phyloP scores from a whole-genome alignment of 164 flowering plant genomes.

The Hamamelis virginiana region DNA sequence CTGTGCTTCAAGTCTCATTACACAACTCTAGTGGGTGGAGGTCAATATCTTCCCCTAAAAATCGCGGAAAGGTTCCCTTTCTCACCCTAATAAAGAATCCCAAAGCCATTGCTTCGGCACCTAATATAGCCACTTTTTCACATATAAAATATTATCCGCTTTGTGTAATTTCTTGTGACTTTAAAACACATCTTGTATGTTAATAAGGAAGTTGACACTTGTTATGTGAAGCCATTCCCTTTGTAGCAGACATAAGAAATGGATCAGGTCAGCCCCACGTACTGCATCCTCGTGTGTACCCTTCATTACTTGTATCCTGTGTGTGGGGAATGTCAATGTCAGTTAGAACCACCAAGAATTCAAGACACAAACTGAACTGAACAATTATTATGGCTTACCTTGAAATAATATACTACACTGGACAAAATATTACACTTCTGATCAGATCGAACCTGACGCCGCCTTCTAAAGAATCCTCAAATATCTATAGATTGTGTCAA shows the following conservation, averaged over 20 bases:
- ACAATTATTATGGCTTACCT: background rate
- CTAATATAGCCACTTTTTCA: too few relatives aligned
- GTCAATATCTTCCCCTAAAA: too few relatives aligned
- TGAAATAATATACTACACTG: background rate
- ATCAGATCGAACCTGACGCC: background rate
- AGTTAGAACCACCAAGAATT: background rate
- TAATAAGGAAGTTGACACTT: too few relatives aligned
- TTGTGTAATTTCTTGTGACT: too few relatives aligned
- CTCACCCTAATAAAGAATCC: too few relatives aligned
- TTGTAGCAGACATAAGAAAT: background rate
- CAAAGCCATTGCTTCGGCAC: too few relatives aligned
- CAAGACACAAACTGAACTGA: background rate
- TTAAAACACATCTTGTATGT: too few relatives aligned
- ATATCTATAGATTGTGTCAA: background rate
- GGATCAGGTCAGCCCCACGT: background rate
- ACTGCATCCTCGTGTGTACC: constrained; percentile 6
- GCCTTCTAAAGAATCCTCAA: background rate
- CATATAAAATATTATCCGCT: too few relatives aligned
- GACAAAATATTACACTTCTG: background rate
- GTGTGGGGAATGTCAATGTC: background rate
- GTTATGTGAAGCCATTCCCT: too few relatives aligned
- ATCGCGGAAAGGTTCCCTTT: too few relatives aligned
- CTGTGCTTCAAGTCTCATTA: too few relatives aligned
- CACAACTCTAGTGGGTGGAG: too few relatives aligned
- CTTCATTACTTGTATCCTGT: background rate